Conservation (phyloP, 2,329 filamentous ascomycete species). For the Mollisiaceae sp. region DNA sequence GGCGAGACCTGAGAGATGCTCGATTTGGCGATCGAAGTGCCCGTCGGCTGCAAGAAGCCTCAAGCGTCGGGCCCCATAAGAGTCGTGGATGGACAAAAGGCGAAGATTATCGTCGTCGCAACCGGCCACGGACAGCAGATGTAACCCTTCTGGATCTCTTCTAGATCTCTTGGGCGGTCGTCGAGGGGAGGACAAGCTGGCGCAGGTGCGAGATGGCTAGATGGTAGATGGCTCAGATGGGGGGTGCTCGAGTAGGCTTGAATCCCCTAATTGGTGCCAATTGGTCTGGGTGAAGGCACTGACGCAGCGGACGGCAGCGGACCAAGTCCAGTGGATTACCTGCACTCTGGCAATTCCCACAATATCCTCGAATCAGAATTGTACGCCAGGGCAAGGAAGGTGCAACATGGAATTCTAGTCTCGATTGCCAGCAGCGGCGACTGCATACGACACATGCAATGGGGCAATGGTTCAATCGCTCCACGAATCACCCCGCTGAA, state of each 20-base stretch:
- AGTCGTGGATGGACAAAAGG: background rate
- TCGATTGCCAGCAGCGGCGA: slow-evolving; percentile 6
- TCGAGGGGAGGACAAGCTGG: slow-evolving; percentile 14
- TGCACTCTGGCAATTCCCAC: background rate
- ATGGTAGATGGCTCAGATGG: background rate
- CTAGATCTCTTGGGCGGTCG: slow-evolving; percentile 12
- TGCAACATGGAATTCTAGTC: slow-evolving; percentile 9
- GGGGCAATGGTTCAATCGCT: background rate
- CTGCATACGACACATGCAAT: slow-evolving; percentile 23
- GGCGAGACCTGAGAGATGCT: slow-evolving; percentile 13
- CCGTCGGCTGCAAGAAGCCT: slow-evolving; percentile 30
- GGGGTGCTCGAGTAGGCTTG: background rate
- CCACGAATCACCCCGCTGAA: slow-evolving; percentile 11
- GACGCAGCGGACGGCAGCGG: background rate
- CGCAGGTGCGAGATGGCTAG: slow-evolving; percentile 6
- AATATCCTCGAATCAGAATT: background rate
- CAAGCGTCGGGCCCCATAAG: background rate
- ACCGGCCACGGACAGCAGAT: background rate
- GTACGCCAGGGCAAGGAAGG: background rate
- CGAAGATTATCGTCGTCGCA: slow-evolving; percentile 3
- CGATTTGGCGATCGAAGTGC: slow-evolving; percentile 21
- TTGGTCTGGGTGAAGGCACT: slow-evolving; percentile 1
- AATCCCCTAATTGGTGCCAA: background rate
- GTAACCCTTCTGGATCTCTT: slow-evolving; percentile 8
- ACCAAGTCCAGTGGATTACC: slow-evolving; percentile 3